Percentiles rank a stretch among this genome's conserved stretches.
Evolutionary conservation across 2,329 filamentous ascomycete species (phyloP).

Genomic region (Botryotinia calthae): DNA sequence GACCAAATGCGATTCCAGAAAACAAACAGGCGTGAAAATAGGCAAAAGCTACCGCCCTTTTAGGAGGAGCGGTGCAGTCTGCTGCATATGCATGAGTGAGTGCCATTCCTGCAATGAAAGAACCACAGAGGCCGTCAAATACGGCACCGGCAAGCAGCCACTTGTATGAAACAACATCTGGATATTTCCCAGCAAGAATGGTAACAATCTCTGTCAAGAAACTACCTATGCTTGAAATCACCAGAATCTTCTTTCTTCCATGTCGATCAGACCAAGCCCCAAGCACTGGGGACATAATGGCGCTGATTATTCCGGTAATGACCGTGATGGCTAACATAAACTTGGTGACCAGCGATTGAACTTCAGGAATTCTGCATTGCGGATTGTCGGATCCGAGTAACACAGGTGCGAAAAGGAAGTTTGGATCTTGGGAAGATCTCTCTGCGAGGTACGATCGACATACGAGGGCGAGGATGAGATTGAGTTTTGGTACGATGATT

Average conservation of each 20-base stretch:
- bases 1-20: constrained; percentile 82
- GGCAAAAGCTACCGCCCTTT: constrained; percentile 79
- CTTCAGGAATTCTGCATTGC: constrained; percentile 76
- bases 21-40: constrained; percentile 90
- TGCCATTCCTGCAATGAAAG: constrained; percentile 79
- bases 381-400: constrained; percentile 67
- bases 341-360: constrained; percentile 72
- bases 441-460: constrained; percentile 81
- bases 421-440: constrained; percentile 55
- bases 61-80: constrained; percentile 80
- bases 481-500: constrained; percentile 80
- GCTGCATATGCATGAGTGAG: constrained; percentile 81
- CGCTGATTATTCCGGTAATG: constrained; percentile 72
- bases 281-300: constrained; percentile 76
- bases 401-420: constrained; percentile 60
- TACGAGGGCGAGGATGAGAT: constrained; percentile 79
- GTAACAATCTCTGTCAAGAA: constrained; percentile 72
- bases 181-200: constrained; percentile 73
- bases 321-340: constrained; percentile 78
- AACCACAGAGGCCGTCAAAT: constrained; percentile 81
- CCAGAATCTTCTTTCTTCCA: constrained; percentile 73
- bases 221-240: constrained; percentile 70
- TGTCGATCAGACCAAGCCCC: constrained; percentile 84
- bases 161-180: constrained; percentile 69
- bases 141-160: constrained; percentile 75